These are phyloP conservation scores for Trypethelium eluteriae DNA, from an alignment of 495 filamentous ascomycete genomes.

Conservation along the genomic window DNA sequence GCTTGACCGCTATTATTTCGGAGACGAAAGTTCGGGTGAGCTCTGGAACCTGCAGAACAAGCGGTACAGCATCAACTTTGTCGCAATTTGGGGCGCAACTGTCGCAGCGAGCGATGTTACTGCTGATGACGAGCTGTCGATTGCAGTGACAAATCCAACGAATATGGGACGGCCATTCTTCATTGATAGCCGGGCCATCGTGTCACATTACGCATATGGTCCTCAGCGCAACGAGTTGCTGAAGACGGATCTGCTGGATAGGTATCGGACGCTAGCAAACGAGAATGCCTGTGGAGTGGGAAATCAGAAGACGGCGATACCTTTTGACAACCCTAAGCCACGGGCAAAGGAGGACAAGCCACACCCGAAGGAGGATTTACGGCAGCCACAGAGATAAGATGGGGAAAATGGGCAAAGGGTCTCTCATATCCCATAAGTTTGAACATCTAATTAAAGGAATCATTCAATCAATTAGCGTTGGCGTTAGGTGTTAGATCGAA, in stretches of 20 bases:
- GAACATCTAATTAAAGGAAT: too few species aligned
- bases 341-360: too few species aligned
- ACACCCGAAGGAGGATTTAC: too few species aligned
- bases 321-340: background rate
- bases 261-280: constrained; percentile 46
- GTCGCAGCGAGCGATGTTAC: background rate
- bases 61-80: constrained; percentile 9
- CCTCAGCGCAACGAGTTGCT: constrained; percentile 38
- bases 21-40: constrained; percentile 14
- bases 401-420: too few species aligned
- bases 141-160: background rate
- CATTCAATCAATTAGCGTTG: too few species aligned
- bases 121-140: background rate
- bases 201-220: constrained; percentile 42
- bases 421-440: too few species aligned
- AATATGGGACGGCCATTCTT: background rate
- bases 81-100: background rate
- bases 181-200: constrained; percentile 44
- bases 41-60: constrained; percentile 21
- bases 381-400: too few species aligned
- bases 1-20: constrained; percentile 45
- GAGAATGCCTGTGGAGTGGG: constrained; percentile 28
- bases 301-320: background rate
- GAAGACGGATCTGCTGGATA: constrained; percentile 43
- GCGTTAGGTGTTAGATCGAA: too few species aligned